Evolutionary conservation across 2,329 filamentous ascomycete species (phyloP), one percentile per base, ranked within the genome.

Genomic region (Hymenoscyphus albidus): DNA sequence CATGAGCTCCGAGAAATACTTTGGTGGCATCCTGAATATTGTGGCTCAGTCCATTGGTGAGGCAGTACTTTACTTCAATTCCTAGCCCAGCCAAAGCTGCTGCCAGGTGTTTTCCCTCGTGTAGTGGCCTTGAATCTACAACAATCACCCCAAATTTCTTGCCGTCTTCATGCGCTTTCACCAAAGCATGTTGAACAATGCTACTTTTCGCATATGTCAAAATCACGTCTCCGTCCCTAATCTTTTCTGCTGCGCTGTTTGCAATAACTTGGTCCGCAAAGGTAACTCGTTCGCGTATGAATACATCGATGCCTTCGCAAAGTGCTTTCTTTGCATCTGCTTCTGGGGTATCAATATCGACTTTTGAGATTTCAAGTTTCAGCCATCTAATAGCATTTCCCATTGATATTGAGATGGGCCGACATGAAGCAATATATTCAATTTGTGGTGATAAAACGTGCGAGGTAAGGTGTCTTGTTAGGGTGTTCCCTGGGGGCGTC

Each of bases 351-450:
- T 93, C 90, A 51, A 94, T 92, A 72, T 97, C 93, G 65, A 97
- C 88, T 71, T 92, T 92, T 72, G 92, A 90, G 74, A 99, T 94
- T 73, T 92, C 87, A 58, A 97, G 86, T 81, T 99, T 99, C 59
- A 99, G 84, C 83, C 93, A 94, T 62, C 95, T 87, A 75, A 99
- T 96, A 42, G 93, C 93, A 76, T 98, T 99, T 66, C 95, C 95
- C 88, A 98, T 97, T 67, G 92, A 92, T 78, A 97, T 95, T 70
- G 92, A 96, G 79, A 99, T 91, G 40, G 95, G 93, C n/a, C 95
- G 88, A 74, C 93, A 97, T 70, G 92, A 92, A 66, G 92, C 91
- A 66, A 99, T 85, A 75, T 96, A 97, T 69, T 96, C 93, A 74
- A 99, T 97, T 78, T 99, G 95, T 44, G 93, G 92, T 73, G 93